Conservation (phyloP, 2,329 filamentous ascomycete species). For the Sordariomycetes sp. region DNA sequence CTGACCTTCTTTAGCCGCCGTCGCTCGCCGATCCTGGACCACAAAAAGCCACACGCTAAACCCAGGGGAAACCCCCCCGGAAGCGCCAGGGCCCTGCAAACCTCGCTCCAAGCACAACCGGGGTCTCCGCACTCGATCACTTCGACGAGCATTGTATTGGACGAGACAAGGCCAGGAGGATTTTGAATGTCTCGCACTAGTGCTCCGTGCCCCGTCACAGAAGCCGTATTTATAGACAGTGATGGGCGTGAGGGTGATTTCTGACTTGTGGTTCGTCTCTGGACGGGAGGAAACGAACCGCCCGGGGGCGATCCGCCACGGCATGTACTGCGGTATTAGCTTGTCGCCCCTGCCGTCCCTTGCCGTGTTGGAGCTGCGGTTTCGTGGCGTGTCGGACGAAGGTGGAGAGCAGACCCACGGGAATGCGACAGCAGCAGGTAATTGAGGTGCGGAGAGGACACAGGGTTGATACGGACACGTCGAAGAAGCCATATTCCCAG, state of each 20-base stretch:
- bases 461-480: too few relatives aligned
- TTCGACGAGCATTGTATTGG: neutral
- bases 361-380: neutral
- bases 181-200: too few relatives aligned
- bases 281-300: neutral
- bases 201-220: neutral
- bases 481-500: too few relatives aligned
- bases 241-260: neutral
- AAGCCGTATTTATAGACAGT: neutral
- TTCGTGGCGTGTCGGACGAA: neutral
- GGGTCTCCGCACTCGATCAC: neutral
- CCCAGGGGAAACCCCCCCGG: neutral
- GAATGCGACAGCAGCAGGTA: neutral
- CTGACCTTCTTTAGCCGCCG: constrained; percentile 5
- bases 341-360: neutral
- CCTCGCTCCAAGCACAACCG: neutral
- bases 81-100: neutral
- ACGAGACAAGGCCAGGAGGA: too few relatives aligned
- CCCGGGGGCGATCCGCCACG: neutral
- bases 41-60: neutral
- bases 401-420: neutral
- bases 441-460: neutral
- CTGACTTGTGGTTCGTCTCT: neutral
- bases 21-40: constrained; percentile 1
- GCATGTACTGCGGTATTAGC: neutral